Percentiles rank a stretch among this genome's conserved stretches.
phyloP scores from a whole-genome alignment of 805 yeast genomes.

The Wickerhamiella galacta region DNA sequence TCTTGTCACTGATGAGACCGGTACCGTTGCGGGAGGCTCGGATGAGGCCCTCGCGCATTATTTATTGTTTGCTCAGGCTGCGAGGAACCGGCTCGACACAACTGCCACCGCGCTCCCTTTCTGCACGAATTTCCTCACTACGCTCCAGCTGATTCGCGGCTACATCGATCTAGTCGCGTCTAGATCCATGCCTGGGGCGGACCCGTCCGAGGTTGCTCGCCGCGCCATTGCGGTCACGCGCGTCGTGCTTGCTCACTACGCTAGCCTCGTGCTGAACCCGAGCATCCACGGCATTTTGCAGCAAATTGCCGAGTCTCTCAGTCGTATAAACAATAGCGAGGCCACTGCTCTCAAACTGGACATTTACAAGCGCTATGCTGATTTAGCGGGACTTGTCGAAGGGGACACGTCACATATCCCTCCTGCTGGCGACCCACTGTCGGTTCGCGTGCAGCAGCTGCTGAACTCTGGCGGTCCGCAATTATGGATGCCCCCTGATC shows the following conservation, averaged over 20 bases:
- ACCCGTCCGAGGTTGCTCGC: constrained; percentile 16
- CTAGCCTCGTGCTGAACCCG: constrained; percentile 54
- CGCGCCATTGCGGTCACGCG: constrained; percentile 38
- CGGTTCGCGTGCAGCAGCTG: constrained; percentile 3
- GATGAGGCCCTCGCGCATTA: constrained; percentile 66
- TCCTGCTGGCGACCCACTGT: constrained; percentile 2
- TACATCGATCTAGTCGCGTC: background rate
- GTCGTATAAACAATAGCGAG: constrained; percentile 33
- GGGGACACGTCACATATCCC: constrained; percentile 2
- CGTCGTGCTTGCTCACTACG: constrained; percentile 40
- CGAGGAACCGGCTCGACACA: constrained; percentile 1
- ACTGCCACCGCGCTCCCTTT: background rate
- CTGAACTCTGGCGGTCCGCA: constrained; percentile 2
- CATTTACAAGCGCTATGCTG: constrained; percentile 34
- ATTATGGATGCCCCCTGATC: constrained; percentile 22
- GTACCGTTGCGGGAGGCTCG: constrained; percentile 36
- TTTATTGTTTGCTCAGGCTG: constrained; percentile 36
- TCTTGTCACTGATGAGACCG: constrained; percentile 31
- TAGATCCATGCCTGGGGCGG: background rate
- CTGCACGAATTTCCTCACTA: background rate
- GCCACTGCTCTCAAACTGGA: constrained; percentile 36
- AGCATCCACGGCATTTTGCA: constrained; percentile 42
- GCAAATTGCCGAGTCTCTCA: constrained; percentile 32
- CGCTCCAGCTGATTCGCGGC: background rate
- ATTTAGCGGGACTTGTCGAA: constrained; percentile 23